These are phyloP conservation scores for Malassezia vespertilionis DNA, from an alignment of 1,284 basidiomycete genomes.

Conservation along the genomic window DNA sequence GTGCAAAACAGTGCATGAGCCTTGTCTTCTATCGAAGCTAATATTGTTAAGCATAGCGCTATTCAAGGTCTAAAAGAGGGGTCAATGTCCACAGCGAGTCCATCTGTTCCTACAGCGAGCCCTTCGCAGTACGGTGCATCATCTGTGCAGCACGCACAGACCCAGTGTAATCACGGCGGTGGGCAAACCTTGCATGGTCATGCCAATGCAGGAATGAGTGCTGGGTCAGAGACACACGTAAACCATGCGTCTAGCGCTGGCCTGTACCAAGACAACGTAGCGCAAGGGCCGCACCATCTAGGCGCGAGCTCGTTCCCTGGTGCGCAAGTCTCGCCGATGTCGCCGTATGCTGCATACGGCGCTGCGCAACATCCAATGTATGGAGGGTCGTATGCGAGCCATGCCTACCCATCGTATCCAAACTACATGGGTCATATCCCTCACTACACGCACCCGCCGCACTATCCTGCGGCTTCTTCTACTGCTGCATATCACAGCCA, in stretches of 20 bases:
- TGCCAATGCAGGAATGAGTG: neutral
- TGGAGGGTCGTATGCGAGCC: constrained; percentile 13
- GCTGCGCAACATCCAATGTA: constrained; percentile 17
- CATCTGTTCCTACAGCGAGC: constrained; percentile 11
- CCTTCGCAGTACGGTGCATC: constrained; percentile 10
- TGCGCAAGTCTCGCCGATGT: constrained; percentile 17
- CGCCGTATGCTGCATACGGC: constrained; percentile 13
- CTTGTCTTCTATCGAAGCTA: no score
- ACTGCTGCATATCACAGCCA: constrained; percentile 15
- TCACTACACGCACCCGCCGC: constrained; percentile 14
- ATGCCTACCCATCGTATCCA: constrained; percentile 14
- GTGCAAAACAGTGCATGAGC: no score
- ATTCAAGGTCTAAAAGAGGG: no score
- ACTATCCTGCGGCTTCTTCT: constrained; percentile 10
- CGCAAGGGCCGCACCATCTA: constrained; percentile 10
- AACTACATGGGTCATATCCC: constrained; percentile 16
- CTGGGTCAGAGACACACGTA: constrained; percentile 12
- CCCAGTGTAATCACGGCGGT: neutral
- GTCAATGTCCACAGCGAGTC: constrained; percentile 17
- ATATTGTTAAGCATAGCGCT: no score
- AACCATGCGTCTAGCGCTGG: constrained; percentile 4
- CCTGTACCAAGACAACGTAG: constrained; percentile 12
- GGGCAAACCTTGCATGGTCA: constrained; percentile 13
- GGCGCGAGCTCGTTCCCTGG: constrained; percentile 12
- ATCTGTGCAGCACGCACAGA: constrained; percentile 11